Percentiles rank a stretch among this genome's conserved stretches.
Conservation (phyloP, 768 basidiomycete species). For the Calocybe cyanea region DNA sequence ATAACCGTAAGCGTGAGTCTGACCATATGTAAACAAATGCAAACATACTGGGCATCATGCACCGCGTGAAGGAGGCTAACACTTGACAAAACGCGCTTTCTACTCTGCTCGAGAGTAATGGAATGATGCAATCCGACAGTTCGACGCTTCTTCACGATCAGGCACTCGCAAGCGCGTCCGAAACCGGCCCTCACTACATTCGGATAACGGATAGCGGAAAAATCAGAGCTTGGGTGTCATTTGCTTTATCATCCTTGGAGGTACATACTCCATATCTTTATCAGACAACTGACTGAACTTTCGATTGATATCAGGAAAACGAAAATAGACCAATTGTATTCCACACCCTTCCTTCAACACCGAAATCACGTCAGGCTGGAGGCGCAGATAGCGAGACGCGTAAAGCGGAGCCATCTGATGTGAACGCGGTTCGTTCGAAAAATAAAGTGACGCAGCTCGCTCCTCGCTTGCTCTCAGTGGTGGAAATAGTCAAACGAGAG, state of each 20-base stretch:
- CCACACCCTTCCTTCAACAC: slow-evolving; percentile 50
- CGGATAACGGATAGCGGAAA: slow-evolving; percentile 58
- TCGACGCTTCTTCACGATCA: too few species aligned
- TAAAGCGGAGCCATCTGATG: slow-evolving; percentile 4
- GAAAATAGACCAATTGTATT: slow-evolving; percentile 47
- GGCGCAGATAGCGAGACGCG: not conserved
- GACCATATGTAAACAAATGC: too few species aligned
- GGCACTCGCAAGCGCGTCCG: too few species aligned
- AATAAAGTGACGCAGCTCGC: slow-evolving; percentile 37
- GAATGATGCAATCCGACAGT: too few species aligned
- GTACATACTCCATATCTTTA: slow-evolving; percentile 23
- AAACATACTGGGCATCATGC: too few species aligned
- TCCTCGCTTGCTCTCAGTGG: slow-evolving; percentile 70
- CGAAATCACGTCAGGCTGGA: not conserved
- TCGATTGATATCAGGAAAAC: slow-evolving; percentile 33
- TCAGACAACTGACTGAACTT: not conserved
- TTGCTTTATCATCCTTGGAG: slow-evolving; percentile 51
- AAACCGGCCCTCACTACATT: slow-evolving; percentile 27
- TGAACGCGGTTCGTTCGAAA: not conserved
- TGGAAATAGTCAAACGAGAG: slow-evolving; percentile 84
- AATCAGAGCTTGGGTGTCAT: slow-evolving; percentile 47
- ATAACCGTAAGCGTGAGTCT: too few species aligned
- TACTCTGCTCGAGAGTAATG: too few species aligned
- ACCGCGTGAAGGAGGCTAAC: too few species aligned
- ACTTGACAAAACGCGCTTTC: too few species aligned